These are phyloP conservation scores for Arthrobotrys pseudoclavata DNA, from an alignment of 2,329 filamentous ascomycete genomes.

Conservation along the genomic window DNA sequence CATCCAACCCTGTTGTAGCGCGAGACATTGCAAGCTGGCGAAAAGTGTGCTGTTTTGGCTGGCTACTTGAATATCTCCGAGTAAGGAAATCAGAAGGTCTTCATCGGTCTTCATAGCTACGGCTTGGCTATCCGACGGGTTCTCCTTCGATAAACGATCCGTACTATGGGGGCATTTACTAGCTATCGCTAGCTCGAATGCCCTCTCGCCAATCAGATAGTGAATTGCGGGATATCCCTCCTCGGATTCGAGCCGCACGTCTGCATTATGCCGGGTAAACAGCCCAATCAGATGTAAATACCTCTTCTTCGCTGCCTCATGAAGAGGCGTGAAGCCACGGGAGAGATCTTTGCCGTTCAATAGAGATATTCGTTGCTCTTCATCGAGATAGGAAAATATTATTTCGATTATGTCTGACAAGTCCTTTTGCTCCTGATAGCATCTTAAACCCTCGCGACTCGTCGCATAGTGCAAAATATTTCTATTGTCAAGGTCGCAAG, in stretches of 20 bases:
- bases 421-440: not conserved
- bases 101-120: not conserved
- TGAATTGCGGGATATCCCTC: not conserved
- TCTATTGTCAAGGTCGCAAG: not conserved
- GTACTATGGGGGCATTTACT: not conserved
- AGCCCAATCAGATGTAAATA: not conserved
- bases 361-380: not conserved
- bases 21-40: not conserved
- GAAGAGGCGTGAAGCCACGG: not conserved
- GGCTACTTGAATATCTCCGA: not conserved
- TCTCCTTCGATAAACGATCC: not conserved
- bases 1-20: not conserved
- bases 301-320: not conserved
- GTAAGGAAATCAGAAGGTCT: not conserved
- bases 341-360: not conserved
- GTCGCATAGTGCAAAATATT: constrained; percentile 1
- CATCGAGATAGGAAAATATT: not conserved
- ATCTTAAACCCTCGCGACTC: not conserved
- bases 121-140: not conserved
- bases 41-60: not conserved
- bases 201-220: not conserved
- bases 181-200: not conserved
- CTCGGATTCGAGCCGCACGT: not conserved
- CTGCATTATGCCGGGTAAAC: not conserved
- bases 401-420: not conserved